Base-by-base conservation (phyloP, 371 early-diverging fungal species). In the Catenaria anguillulae region DNA sequence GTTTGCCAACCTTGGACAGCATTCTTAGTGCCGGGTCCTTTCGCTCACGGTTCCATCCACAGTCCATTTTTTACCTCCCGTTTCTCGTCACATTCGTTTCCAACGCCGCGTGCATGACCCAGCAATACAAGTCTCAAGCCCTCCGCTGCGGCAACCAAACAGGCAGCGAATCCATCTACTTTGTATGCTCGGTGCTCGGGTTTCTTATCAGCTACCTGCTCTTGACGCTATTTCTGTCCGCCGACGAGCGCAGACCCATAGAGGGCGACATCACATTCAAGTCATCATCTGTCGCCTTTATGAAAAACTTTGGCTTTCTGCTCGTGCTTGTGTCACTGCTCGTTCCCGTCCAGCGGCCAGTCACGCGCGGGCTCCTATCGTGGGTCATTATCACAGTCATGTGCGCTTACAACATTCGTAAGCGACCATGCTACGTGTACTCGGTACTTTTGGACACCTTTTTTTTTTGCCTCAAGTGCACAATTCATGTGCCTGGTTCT, bases 301-400 rank as follows among this genome's bases (percentile, higher is more conserved):
- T 61, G 61, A 61, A 61, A 33, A 61, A 61, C 60, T 60, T 61
- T 60, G 35, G 55, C 19, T 61, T 61, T 15, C 34, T 61, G 26
- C 26, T 61, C 17, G 56, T 56, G 33, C 26, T 61, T 21, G 21
- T 43, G 10, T 61, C 56, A 24, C 33, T 61, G 15, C 29, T 61
- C 15, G 23, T 61, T 10, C 61, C 61, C 19, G 31, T 31, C 1
- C n/a, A 45, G 29, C 60, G 33, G 4, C 29, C 61, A 10, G 40
- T 56, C 26, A 33, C 61, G 15, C 61, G 61, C 60, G 61, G 61
- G 4, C 33, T 56, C 31, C 10, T 61, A 1, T 61, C 45, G 8
- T 26, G 60, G 58, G 15, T 56, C 2, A 60, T 61, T 5, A 24
- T 45, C 15, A 60, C 24, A 15, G 61, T 59, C 29, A 61, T 61